phyloP scores from a whole-genome alignment of 192 early-diverging fungal species.

The Entomortierella beljakovae region DNA sequence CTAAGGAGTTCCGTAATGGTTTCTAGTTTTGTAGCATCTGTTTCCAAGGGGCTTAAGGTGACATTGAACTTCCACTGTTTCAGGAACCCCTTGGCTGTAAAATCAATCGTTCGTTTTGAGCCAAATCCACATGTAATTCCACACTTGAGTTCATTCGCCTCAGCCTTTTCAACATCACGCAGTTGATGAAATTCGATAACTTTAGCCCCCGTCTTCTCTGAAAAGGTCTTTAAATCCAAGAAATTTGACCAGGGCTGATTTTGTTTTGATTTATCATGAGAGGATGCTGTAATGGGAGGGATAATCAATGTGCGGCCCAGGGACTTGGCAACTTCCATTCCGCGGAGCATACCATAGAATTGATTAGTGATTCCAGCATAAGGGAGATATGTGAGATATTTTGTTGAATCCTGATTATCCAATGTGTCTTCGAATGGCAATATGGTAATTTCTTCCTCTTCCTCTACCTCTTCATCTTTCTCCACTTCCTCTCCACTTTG shows the following conservation, averaged over 20 bases:
- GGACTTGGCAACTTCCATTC: conserved; percentile 46
- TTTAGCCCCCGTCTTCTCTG: conserved; percentile 23
- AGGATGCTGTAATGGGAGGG: conserved; percentile 52
- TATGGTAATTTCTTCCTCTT: background rate
- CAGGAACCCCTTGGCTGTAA: conserved; percentile 51
- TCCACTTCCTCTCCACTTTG: background rate
- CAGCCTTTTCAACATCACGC: conserved; percentile 20
- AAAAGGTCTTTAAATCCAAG: conserved; percentile 31
- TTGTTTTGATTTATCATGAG: conserved; percentile 53
- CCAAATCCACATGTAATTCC: conserved; percentile 52
- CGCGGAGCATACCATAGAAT: conserved; percentile 51
- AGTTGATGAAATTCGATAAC: conserved; percentile 45
- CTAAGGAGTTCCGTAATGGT: conserved; percentile 12
- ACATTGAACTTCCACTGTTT: conserved; percentile 45
- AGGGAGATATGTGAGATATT: conserved; percentile 47
- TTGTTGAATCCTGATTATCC: conserved; percentile 15
- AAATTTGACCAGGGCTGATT: conserved; percentile 53
- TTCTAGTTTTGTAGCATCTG: conserved; percentile 26
- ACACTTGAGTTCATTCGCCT: conserved; percentile 37
- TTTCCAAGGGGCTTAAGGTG: conserved; percentile 4
- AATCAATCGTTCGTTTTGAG: conserved; percentile 42
- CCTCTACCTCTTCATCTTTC: conserved; percentile 3
- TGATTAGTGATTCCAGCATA: conserved; percentile 56
- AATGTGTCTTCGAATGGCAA: conserved; percentile 34
- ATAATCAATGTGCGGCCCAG: conserved; percentile 40